Base-by-base conservation (phyloP, 2,329 filamentous ascomycete species). In the Paecilomyces sp. region DNA sequence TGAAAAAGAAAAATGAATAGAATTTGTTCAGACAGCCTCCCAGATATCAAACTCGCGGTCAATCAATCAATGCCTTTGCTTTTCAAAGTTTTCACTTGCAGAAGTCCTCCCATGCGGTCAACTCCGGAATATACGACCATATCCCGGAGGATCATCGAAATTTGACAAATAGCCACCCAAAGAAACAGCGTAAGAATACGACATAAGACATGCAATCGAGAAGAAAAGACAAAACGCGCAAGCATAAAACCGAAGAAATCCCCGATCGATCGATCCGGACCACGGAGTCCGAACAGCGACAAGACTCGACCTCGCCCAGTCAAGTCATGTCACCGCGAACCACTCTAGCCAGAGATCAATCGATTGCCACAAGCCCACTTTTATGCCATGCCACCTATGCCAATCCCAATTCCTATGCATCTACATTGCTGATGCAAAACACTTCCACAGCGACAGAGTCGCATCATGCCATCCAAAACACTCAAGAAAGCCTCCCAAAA, bases 1-100 rank as follows among this genome's bases (percentile, higher is more conserved):
- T 61, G 61, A 61, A 63, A 59, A 63, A 5, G 3, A 7, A 11
- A 28, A 53, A 25, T 11, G 13, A 4, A 53, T 53, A 53, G 25
- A 25, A 53, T 53, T 53, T 53, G 51, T 53, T 74, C 73, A 75
- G 69, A 75, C 73, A 75, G 70, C 73, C 73, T 72, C 71, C 71
- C 73, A 72, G 61, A 59, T 66, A 62, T 63, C 62, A 62, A 56
- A 63, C 60, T 62, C 57, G 68, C 55, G 66, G 50, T 22, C 22
- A 22, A 22, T 56, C 61, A 31, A 52, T 25, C 13, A 57, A 30
- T 34, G 25, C 30, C 30, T 57, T 47, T 41, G 24, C 30, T 30
- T 31, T 57, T 28, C 18, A 41, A 57, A 33, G 41, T 52, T 41
- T 47, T 36, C 55, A 22, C 31, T 47, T 36, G 36, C 25, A 51